These are phyloP conservation scores for Lyophyllum decastes DNA, from an alignment of 768 basidiomycete species.

Conservation along the genomic window DNA sequence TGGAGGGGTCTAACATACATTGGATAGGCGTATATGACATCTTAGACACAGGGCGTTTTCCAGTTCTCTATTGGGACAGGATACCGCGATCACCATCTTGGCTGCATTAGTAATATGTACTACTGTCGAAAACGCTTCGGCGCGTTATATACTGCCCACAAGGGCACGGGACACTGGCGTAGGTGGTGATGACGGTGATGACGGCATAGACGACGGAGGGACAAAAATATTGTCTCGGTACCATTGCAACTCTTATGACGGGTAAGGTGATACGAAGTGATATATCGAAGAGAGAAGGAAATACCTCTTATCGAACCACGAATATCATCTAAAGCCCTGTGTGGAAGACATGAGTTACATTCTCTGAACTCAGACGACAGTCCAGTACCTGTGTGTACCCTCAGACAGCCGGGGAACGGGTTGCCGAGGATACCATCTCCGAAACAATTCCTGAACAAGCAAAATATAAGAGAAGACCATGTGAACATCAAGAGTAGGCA, in stretches of 20 bases:
- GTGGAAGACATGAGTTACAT: not conserved
- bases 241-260: constrained; percentile 67
- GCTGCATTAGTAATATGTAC: not conserved
- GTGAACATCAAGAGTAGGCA: not conserved
- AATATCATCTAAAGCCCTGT: constrained; percentile 85
- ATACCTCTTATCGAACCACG: constrained; percentile 71
- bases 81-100: not conserved
- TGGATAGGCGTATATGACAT: not conserved
- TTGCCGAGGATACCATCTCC: constrained; percentile 66
- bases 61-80: not conserved
- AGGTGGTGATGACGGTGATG: not conserved
- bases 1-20: not conserved
- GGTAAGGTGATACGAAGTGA: not conserved
- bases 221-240: constrained; percentile 78
- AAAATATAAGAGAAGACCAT: not conserved
- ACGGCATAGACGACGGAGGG: constrained; percentile 22
- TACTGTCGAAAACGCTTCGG: not conserved
- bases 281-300: not conserved
- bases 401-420: constrained; percentile 35
- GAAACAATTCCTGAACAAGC: constrained; percentile 59
- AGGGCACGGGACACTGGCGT: not conserved
- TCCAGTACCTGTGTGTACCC: constrained; percentile 57
- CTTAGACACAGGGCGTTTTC: not conserved
- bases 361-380: constrained; percentile 7
- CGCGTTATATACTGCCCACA: not conserved